Evolutionary conservation across 805 yeast species (phyloP), one percentile per base, ranked within the genome.

Genomic region (Diddensiella transvaalensis): DNA sequence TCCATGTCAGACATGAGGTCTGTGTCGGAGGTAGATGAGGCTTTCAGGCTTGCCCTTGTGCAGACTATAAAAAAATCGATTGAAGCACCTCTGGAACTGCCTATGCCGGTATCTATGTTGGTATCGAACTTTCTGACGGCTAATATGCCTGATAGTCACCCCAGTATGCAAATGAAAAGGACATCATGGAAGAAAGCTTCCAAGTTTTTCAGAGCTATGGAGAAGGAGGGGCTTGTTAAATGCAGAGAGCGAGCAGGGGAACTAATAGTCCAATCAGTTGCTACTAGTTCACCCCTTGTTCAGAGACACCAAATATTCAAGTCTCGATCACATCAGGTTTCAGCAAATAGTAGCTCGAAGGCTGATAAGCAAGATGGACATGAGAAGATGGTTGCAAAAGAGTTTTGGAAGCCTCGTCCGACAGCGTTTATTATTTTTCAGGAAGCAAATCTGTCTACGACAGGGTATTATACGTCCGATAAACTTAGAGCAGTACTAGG

Each of bases 141-240:
- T 43, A 87, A 88, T 65, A 65, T 91, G n/a, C 95, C 96, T 1
- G 59, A 54, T 40, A 53, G 53, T 32, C 61, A 63, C 44, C 73
- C 77, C 0, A 56, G 54, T 6, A 56, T 67, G 21, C 49, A 43
- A 22, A 75, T 85, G 47, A 90, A 89, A 65, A 84, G 80, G 60
- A 82, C 96, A 0, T 78, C 89, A 2, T 91, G 95, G 95, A 89
- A 86, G 65, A 91, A 91, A 61, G 80, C 91, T 3, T 77, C 89
- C 11, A 90, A 89, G 63, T 88, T 83, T 60, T 68, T 91, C 47
- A 91, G 88, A 61, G 82, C 85, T 4, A 87, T 90, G 82, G 96
- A 87, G 55, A 91, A 88, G 62, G 73, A 75, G 39, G 79, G 80
- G 1, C 77, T 82, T 47, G 52, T 93, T 19, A 80, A 80, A 48